Evolutionary conservation across 73 alveolate species (phyloP), one percentile per base, ranked within the genome.

Genomic region (Blepharisma japonicum): DNA sequence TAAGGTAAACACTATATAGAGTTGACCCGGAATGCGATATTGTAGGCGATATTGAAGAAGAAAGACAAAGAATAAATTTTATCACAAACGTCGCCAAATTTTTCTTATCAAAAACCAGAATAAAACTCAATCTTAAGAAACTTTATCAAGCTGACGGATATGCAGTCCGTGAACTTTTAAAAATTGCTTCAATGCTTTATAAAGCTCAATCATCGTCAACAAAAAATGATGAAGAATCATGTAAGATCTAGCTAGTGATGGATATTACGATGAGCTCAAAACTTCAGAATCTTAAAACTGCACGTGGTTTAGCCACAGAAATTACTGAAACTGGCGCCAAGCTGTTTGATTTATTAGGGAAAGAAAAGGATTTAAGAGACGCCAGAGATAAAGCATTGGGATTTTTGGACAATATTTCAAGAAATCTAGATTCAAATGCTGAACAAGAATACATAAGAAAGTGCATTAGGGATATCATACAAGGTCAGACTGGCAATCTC

Each of bases 71-170:
- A 61, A 98, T 97, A 25, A 91, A 83, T 84, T 97, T 97, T 82
- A 96, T 97, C 48, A 89, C 86, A 77, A 79, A 96, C 48, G 98
- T 97, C 39, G 85, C 95, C 79, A 82, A 87, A 78, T 90, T 88
- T 67, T 96, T 94, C 80, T 94, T 90, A 56, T 81, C 95, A 49
- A 95, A 96, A 85, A 94, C 98, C 23, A 90, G 99, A 77, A 89
- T 97, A 39, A 95, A 97, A 82, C 90, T 97, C 49, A 97, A 97
- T 71, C 95, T 98, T 39, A 97, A 92, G 86, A 95, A 92, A 84
- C 90, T 97, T 55, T 97, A 97, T 81, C 97, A 92, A 56, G 98
- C 99, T 1, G 97, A 94, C 77, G 99, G 99, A 32, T 96, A 88
- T 71, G 99, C 99, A 6, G 99, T 97, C 45, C 87, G 96, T 88